phyloP scores from a whole-genome alignment of 768 basidiomycete species.

The Exidia glandulosa region DNA sequence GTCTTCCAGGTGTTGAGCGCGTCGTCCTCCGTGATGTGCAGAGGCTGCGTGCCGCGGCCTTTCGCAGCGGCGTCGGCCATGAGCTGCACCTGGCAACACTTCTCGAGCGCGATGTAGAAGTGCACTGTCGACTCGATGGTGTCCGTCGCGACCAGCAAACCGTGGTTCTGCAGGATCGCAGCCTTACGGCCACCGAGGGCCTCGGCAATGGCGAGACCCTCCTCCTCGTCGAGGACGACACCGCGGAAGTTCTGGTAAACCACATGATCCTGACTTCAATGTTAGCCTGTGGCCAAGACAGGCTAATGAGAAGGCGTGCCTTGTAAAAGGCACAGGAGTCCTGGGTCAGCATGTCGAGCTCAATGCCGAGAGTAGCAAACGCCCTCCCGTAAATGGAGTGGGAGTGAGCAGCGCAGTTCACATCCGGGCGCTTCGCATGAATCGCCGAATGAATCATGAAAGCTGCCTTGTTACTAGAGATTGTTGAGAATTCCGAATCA shows the following conservation, averaged over 20 bases:
- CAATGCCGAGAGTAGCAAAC: constrained; percentile 15
- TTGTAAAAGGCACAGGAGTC: constrained; percentile 35
- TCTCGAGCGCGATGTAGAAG: constrained; percentile 7
- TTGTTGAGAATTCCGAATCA: constrained; percentile 5
- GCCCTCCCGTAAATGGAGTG: constrained; percentile 17
- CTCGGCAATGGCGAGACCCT: constrained; percentile 34
- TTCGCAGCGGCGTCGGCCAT: constrained; percentile 13
- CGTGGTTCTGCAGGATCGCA: constrained; percentile 30
- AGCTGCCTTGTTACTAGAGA: constrained; percentile 17
- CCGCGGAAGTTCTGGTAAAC: constrained; percentile 38
- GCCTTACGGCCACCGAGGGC: constrained; percentile 30
- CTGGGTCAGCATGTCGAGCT: constrained; percentile 32
- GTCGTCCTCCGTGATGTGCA: constrained; percentile 16
- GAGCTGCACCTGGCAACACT: constrained; percentile 12
- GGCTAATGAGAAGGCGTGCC: constrained; percentile 8
- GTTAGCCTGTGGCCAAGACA: neutral
- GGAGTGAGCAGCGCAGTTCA: constrained; percentile 14
- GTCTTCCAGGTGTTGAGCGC: constrained; percentile 13
- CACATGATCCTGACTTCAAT: constrained; percentile 22
- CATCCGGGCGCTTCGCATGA: constrained; percentile 16
- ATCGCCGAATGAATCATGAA: constrained; percentile 18
- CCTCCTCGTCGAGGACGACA: constrained; percentile 33
- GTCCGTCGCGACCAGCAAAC: constrained; percentile 21
- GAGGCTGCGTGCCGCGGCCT: constrained; percentile 9
- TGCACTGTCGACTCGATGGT: constrained; percentile 4